Evolutionary conservation across 306 rosid genomes (phyloP).

Genomic region (Boehmeria nivea): DNA sequence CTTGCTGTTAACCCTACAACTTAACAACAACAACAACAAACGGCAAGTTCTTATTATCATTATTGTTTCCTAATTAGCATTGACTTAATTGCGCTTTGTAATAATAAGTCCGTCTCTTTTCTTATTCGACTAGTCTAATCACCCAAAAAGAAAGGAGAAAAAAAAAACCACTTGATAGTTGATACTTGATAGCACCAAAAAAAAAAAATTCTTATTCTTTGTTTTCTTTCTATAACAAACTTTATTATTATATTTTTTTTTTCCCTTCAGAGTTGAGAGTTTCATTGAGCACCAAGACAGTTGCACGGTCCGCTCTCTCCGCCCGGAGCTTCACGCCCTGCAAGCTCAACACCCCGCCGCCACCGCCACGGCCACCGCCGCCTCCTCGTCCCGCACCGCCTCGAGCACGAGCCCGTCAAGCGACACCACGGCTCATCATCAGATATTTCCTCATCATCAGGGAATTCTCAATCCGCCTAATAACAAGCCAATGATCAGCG

Average conservation of each 20-base stretch:
- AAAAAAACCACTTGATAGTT: too few relatives aligned
- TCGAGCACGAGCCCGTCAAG: conserved; percentile 82
- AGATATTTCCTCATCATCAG: conserved; percentile 26
- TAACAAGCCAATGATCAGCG: conserved; percentile 9
- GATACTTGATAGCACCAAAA: too few relatives aligned
- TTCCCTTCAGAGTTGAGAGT: conserved; percentile 72
- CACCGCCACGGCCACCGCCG: conserved; percentile 46
- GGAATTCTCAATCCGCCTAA: conserved; percentile 32
- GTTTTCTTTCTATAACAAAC: neutral
- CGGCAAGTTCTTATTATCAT: too few relatives aligned
- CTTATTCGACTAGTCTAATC: too few relatives aligned
- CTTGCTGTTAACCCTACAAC: conserved; percentile 27
- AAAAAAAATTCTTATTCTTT: neutral
- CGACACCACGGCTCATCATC: conserved; percentile 33
- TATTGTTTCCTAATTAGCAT: too few relatives aligned
- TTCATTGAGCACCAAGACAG: conserved; percentile 97
- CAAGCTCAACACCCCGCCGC: conserved; percentile 15
- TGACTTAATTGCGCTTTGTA: too few relatives aligned
- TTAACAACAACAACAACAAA: conserved; percentile 5
- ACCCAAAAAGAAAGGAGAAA: too few relatives aligned
- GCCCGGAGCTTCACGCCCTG: conserved; percentile 42
- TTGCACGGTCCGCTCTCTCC: conserved; percentile 47
- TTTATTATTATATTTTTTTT: conserved; percentile 7
- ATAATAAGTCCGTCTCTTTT: too few relatives aligned
- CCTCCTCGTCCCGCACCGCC: conserved; percentile 68